phyloP scores from a whole-genome alignment of 177 flowering plant genomes.

The Vitis hybrid region DNA sequence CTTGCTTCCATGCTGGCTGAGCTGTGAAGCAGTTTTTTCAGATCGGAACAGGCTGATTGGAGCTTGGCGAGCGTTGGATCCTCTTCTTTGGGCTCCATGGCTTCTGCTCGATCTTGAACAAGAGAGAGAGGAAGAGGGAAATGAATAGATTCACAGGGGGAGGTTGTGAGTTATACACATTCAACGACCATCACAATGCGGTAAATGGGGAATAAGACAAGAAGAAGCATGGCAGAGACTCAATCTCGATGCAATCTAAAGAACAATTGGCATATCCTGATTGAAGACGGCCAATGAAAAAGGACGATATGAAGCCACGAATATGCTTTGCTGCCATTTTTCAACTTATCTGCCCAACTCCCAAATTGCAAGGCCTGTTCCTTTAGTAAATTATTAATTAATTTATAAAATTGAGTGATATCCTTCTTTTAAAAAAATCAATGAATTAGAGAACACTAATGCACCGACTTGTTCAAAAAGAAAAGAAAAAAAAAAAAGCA shows the following conservation, averaged over 20 bases:
- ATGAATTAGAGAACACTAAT: too few species aligned
- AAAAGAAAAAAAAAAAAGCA: too few species aligned
- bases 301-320: too few species aligned
- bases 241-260: conserved; percentile 19
- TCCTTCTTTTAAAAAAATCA: too few species aligned
- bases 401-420: too few species aligned
- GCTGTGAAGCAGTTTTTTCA: conserved; percentile 38
- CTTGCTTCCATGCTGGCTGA: conserved; percentile 32
- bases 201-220: not conserved
- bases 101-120: not conserved
- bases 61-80: conserved; percentile 31
- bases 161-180: not conserved
- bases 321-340: too few species aligned
- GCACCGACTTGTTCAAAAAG: too few species aligned
- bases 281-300: too few species aligned
- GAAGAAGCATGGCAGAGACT: not conserved
- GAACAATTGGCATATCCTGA: conserved; percentile 25
- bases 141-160: not conserved
- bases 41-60: conserved; percentile 39
- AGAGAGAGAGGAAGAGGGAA: not conserved
- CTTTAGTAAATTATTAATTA: too few species aligned
- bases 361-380: too few species aligned
- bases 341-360: too few species aligned
- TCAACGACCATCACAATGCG: not conserved
- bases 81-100: conserved; percentile 32